Base-by-base conservation (phyloP, 2,329 filamentous ascomycete species). In the Cryoendolithus antarcticus region DNA sequence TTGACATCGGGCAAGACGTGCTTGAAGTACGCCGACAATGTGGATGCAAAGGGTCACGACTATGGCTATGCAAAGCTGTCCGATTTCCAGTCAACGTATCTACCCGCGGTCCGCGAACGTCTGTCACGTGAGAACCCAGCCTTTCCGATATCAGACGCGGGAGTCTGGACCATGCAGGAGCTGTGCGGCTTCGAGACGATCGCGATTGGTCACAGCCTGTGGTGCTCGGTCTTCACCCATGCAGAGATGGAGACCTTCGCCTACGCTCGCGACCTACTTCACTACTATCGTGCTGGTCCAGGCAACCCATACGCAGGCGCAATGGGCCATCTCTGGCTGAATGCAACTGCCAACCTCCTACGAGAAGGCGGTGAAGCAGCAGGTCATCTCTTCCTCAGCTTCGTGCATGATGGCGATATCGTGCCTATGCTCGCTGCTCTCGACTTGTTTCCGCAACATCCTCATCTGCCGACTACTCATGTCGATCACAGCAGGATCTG, bases 371-470 rank as follows among this genome's bases (percentile, higher is more conserved):
- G 70, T 0, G 60, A 62, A 3, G 53, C 56, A 5, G 61, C 58
- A 9, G 71, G 70, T 2, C 57, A 61, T 2, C 50, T 74, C 10
- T 77, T 73, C 50, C 68, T 76, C 46, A 75, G 69, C 50, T 77
- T 77, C 47, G 72, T 72, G 3, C 73, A 77, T 42, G 73, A 77
- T 46, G 71, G 70, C 28, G 73, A 76, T 43, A 72, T 77, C 13
- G 62, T 71, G 2, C 71, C 71, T 2, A 64, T 75, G 50, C 54
- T 76, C 10, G 61, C 70, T 3, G 65, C 71, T 0, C 59, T 76
- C 1, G 64, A 70, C 38, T 56, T 75, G 8, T 64, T 73, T 39
- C 58, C 54, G 3, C 59, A 65, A 33, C 43, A 58, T 8, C 51
- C 62, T 30, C 60, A 62, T 31, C 60, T 76, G 3, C 71, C 73